Base-by-base conservation (phyloP, 2,329 filamentous ascomycete genomes). In the Arthrobotrys musiformis region DNA sequence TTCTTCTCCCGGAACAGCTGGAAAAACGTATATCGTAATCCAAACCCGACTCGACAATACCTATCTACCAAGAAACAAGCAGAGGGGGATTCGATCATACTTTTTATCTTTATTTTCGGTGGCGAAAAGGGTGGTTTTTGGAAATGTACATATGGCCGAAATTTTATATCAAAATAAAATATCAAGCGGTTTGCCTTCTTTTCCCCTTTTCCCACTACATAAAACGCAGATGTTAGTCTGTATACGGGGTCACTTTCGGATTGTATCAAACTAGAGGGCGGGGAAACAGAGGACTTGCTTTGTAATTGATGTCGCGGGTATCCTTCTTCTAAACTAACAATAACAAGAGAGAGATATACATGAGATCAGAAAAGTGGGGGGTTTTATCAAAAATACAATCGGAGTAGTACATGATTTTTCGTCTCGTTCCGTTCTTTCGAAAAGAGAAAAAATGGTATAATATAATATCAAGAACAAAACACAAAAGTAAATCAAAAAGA, bases 11-110 rank as follows among this genome's bases (percentile, higher is more conserved):
- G 22, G 48, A 72, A 58, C 75, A 89, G 88, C 80, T 88, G 81
- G 88, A 89, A 81, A 87, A 85, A 79, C 86, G 87, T 48, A 85
- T 87, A 73, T 60, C 61, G 17, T 77, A 63, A 37, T 24, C 24
- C 11, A 15, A 6, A 33, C 13, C 30, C 50, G 13, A 46, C 15
- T n/a, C 1, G 24, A n/a, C 11, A 35, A n/a, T 4, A 15, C 22
- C 44, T 4, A 4, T 5, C 22, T n/a, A n/a, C n/a, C 28, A 33
- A n/a, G 37, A 37, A 52, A 7, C 6, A 11, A 48, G 15, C 4
- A 35, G 33, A 19, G 35, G 35, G 5, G 52, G 30, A 37, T 8
- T 4, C 2, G 2, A 28, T 33, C 30, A 5, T 33, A 5, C 30
- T 33, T 33, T 33, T 33, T 33, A 5, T 42, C 19, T 40, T n/a